Base-by-base conservation (phyloP, 805 yeast genomes). In the Wickerhamiella bombiphila region DNA sequence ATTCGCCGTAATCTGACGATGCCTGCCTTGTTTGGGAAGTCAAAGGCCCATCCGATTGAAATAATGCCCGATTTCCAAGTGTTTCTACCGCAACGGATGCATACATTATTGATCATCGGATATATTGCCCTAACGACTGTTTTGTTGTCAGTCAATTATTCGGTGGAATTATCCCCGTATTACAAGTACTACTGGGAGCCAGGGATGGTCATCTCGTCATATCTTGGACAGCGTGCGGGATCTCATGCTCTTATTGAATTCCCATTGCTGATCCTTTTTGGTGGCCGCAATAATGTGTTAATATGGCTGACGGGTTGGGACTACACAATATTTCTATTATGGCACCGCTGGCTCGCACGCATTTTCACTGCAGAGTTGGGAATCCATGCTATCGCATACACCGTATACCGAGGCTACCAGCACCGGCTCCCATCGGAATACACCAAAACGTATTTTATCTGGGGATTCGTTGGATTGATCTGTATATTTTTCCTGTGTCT, bases 201-300 rank as follows among this genome's bases (percentile, higher is more conserved):
- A 5, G 16, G 26, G 14, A 11, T 22, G 3, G 15, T 29, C n/a
- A 20, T 15, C 7, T 18, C 31, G 2, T 37, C 31, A 25, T 31
- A 11, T 7, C 20, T 53, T 37, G 66, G 62, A 3, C 64, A 54
- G 14, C 52, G 69, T 36, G 37, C 63, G 2, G 62, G 55, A 1
- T 34, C 44, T 29, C 16, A 53, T 26, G 44, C 52, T 1, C 38
- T 43, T 20, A 30, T 37, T 13, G 38, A 40, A 34, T 32, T 75
- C 38, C 86, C 86, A 1, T 52, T 67, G 5, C 53, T 74, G n/a
- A 68, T 71, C 44, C 56, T 78, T 38, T 76, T 77, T 55, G 79
- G 79, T n/a, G 75, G 76, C 24, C 64, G 83, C 52, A 77, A 77
- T 52, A 77, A 76, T 51, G 68, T 78, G 22, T 60, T 76, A 50